Conservation (phyloP, 495 filamentous ascomycete species). For the Penicillium macrosclerotiorum region DNA sequence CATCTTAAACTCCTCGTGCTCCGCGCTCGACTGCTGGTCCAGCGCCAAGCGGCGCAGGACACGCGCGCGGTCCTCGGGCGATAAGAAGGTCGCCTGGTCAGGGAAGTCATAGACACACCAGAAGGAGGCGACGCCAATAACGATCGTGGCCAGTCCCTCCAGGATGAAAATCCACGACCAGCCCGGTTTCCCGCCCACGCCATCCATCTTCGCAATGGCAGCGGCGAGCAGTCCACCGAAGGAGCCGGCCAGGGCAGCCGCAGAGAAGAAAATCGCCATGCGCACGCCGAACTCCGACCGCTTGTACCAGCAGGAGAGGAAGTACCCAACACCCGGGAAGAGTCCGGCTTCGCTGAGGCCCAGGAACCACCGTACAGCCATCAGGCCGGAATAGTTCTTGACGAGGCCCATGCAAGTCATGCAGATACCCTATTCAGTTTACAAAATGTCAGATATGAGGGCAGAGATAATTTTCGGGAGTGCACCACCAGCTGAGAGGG, state of each 20-base stretch:
- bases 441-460: not conserved
- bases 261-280: conserved; percentile 87
- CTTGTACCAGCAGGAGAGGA: conserved; percentile 85
- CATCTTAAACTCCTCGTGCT: conserved; percentile 77
- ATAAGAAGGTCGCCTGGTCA: conserved; percentile 75
- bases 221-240: conserved; percentile 62
- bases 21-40: conserved; percentile 76
- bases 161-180: conserved; percentile 83
- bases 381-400: conserved; percentile 71
- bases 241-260: conserved; percentile 78
- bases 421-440: conserved; percentile 60
- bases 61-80: conserved; percentile 65
- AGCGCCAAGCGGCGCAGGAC: conserved; percentile 69
- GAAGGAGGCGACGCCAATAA: conserved; percentile 72
- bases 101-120: conserved; percentile 93
- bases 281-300: conserved; percentile 75
- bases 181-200: conserved; percentile 60
- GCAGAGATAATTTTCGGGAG: not conserved
- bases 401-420: conserved; percentile 86
- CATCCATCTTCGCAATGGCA: conserved; percentile 61
- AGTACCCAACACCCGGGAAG: conserved; percentile 86
- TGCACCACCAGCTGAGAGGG: too few relatives aligned
- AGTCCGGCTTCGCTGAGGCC: conserved; percentile 82
- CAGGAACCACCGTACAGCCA: conserved; percentile 83
- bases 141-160: conserved; percentile 71